A percentile compares a stretch with the other conserved stretches of the same genome.
Conservation (phyloP, 1,139 yeast genomes). For the Saccharomycopsis crataegensis region DNA sequence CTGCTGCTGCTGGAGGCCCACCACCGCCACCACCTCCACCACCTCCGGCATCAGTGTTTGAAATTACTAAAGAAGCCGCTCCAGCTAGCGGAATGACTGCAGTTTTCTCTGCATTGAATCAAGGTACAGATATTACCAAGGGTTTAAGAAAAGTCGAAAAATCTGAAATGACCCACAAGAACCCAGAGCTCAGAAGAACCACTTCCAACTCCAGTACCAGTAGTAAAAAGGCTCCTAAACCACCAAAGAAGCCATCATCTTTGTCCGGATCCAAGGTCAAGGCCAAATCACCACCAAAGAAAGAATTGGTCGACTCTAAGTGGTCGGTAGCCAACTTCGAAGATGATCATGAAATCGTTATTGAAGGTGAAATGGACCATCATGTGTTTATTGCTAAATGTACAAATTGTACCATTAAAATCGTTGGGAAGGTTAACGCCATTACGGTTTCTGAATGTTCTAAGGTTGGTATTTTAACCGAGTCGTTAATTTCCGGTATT, state of each 20-base stretch:
- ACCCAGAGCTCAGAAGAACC: slow-evolving; percentile 66
- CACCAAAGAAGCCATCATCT: slow-evolving; percentile 69
- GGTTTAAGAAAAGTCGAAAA: slow-evolving; percentile 88
- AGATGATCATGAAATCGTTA: slow-evolving; percentile 49
- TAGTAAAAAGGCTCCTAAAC: slow-evolving; percentile 35
- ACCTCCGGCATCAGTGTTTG: slow-evolving; percentile 66
- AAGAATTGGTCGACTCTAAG: slow-evolving; percentile 75
- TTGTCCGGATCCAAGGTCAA: slow-evolving; percentile 28
- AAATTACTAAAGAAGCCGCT: slow-evolving; percentile 30
- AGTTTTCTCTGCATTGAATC: slow-evolving; percentile 83
- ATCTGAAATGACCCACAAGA: slow-evolving; percentile 92
- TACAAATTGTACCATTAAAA: slow-evolving; percentile 61
- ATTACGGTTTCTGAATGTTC: slow-evolving; percentile 70
- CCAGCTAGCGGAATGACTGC: slow-evolving; percentile 58
- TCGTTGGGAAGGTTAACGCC: slow-evolving; percentile 89
- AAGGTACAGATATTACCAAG: slow-evolving; percentile 78
- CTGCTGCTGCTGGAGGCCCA: slow-evolving; percentile 28
- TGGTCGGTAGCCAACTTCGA: slow-evolving; percentile 86
- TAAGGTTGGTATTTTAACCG: slow-evolving; percentile 71
- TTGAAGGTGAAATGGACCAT: slow-evolving; percentile 81
- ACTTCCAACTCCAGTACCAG: slow-evolving; percentile 32
- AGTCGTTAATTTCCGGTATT: slow-evolving; percentile 78
- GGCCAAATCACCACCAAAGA: slow-evolving; percentile 58
- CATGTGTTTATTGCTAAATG: slow-evolving; percentile 86
- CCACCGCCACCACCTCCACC: slow-evolving; percentile 70